These are phyloP conservation scores for Starmerella stigmatis DNA, from an alignment of 805 yeast genomes.

Conservation along the genomic window DNA sequence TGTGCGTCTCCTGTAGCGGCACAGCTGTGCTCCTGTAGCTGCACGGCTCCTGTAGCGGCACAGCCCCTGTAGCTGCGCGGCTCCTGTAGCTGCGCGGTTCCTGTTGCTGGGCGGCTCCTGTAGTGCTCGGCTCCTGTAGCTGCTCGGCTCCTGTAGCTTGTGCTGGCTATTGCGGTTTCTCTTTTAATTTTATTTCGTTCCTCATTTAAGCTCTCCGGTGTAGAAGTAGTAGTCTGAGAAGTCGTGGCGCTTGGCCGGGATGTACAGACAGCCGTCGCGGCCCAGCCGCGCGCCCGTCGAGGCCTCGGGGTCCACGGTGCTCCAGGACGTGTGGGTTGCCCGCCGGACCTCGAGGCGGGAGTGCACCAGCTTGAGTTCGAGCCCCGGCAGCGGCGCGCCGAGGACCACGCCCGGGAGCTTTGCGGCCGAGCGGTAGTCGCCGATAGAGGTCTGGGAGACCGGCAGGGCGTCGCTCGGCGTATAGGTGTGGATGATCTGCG, in stretches of 20 bases:
- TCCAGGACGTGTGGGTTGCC: conserved; percentile 14
- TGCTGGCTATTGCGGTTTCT: no score
- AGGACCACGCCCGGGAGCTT: conserved; percentile 13
- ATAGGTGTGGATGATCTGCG: conserved; percentile 29
- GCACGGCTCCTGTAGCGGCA: no score
- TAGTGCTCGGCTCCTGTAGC: no score
- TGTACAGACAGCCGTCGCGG: conserved; percentile 20
- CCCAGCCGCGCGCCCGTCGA: conserved; percentile 11
- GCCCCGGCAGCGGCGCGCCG: conserved; percentile 24
- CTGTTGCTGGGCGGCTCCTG: no score
- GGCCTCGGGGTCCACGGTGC: not conserved
- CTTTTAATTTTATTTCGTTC: no score
- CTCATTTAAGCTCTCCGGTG: conserved; percentile 20
- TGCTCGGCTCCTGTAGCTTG: no score
- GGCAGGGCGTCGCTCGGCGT: conserved; percentile 29
- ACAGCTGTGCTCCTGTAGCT: no score
- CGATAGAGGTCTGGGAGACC: conserved; percentile 29
- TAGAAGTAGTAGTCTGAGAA: conserved; percentile 20
- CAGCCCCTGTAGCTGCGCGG: no score
- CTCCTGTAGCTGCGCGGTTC: no score
- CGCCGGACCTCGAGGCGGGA: conserved; percentile 7
- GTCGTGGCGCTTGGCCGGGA: conserved; percentile 17
- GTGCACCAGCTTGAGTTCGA: conserved; percentile 16
- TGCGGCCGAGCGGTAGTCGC: conserved; percentile 25
- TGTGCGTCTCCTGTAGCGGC: no score